Evolutionary conservation across 208 protist genomes (phyloP), one percentile per base, ranked within the genome.

Genomic region (Acanthamoeba sp.): DNA sequence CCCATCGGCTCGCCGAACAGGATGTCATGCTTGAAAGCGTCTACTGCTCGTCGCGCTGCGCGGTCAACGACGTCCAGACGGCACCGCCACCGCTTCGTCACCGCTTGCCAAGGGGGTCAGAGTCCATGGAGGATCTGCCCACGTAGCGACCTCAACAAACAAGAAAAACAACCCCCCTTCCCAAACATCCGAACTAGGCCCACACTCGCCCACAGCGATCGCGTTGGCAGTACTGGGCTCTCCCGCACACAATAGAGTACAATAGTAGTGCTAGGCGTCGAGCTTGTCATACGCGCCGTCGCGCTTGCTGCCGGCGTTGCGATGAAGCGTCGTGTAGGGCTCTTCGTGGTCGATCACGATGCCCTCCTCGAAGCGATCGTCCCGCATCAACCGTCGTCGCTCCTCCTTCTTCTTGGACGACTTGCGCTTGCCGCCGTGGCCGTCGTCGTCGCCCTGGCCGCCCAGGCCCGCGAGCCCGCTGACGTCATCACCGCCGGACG

Each of bases 351-450:
- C 38, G 71, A 80, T 45, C 1, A 80, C 71, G 71, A 80, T 45
- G 7, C 71, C 71, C 71, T 80, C 71, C 14, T 80, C 32, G n/a
- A 32, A 73, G 34, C n/a, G n/a, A 42, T 40, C 71, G 1, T 80
- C 71, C 4, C 71, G 71, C 71, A 80, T 45, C 10, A 80, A 36
- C 71, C 71, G 71, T 27, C 71, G 71, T 80, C 71, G 71, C 71
- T 80, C 71, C 16, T 80, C 71, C 64, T 73, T 73, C 32, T 32
- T 69, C 20, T n/a, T 34, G n/a, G 59, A 69, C 32, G 36, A 48
- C 71, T 48, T 38, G 14, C 71, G 32, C 71, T 38, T 80, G 71
- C n/a, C 29, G 71, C 22, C 20, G 24, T 38, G 9, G 34, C 32
- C 20, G 34, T 32, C 32, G 45, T 36, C 66, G 71, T 80, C 71